Evolutionary conservation across 805 yeast genomes (phyloP).

Genomic region (Lachancea mirantina): DNA sequence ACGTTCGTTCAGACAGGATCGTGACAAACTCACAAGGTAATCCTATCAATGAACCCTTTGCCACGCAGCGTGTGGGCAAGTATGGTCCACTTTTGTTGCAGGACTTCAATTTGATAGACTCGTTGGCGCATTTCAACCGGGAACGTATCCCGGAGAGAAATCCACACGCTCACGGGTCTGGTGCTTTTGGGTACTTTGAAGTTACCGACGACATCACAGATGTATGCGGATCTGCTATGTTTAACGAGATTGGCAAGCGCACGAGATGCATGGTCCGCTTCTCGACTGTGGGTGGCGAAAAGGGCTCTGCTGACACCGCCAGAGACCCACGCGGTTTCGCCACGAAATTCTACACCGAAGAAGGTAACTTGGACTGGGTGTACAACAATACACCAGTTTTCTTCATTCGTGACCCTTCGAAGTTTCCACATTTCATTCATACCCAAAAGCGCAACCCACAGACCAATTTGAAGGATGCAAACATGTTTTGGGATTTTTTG

Average conservation of each 20-base stretch:
- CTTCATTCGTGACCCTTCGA: conserved; percentile 56
- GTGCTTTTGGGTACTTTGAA: conserved; percentile 82
- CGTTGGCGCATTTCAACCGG: conserved; percentile 80
- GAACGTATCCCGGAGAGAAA: conserved; percentile 91
- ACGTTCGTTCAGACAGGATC: conserved; percentile 38
- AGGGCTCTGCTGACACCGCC: conserved; percentile 57
- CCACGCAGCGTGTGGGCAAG: conserved; percentile 66
- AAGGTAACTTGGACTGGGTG: conserved; percentile 66
- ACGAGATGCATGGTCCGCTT: conserved; percentile 68
- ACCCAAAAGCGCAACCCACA: conserved; percentile 65
- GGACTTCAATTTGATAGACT: conserved; percentile 73
- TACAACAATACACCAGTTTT: conserved; percentile 67
- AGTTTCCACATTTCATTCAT: conserved; percentile 60
- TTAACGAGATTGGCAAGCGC: conserved; percentile 70
- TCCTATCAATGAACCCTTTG: conserved; percentile 71
- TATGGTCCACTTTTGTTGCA: conserved; percentile 77
- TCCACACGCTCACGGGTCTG: conserved; percentile 90
- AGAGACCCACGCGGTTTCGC: conserved; percentile 69
- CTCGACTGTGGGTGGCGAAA: conserved; percentile 66
- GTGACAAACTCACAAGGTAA: conserved; percentile 69
- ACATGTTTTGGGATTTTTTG: conserved; percentile 81
- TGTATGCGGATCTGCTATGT: conserved; percentile 60
- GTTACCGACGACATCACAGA: conserved; percentile 81
- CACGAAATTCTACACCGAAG: conserved; percentile 58
- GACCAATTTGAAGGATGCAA: conserved; percentile 68